Conservation (phyloP, 306 rosid species). For the Prunus padus region DNA sequence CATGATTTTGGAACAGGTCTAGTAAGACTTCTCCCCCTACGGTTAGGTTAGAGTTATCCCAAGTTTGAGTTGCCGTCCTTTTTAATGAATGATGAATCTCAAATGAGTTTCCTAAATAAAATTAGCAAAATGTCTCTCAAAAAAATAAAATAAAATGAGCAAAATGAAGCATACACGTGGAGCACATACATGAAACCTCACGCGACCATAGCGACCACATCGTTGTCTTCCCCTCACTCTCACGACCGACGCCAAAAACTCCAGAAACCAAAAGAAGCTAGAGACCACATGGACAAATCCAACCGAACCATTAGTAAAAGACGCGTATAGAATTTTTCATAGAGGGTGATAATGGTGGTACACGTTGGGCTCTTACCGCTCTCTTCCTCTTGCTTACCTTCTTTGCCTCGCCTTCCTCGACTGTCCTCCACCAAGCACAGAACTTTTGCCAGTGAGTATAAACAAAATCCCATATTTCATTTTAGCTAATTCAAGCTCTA, state of each 20-base stretch:
- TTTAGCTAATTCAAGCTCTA: conserved; percentile 12
- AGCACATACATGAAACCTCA: neutral
- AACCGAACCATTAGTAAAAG: neutral
- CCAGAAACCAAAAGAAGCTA: conserved; percentile 1
- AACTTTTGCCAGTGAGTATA: conserved; percentile 48
- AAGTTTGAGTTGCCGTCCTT: too few relatives aligned
- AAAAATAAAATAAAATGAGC: too few relatives aligned
- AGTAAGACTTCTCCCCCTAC: too few relatives aligned
- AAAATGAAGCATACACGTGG: neutral
- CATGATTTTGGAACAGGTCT: neutral
- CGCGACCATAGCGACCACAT: neutral
- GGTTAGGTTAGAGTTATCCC: too few relatives aligned
- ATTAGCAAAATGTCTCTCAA: too few relatives aligned
- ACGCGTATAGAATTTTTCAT: neutral
- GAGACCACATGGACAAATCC: neutral
- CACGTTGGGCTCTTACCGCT: conserved; percentile 50
- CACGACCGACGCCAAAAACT: neutral
- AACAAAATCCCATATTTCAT: neutral
- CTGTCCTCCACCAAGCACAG: conserved; percentile 48
- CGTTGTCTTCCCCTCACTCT: neutral
- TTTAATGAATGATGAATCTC: too few relatives aligned
- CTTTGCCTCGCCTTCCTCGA: conserved; percentile 41
- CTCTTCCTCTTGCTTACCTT: conserved; percentile 44
- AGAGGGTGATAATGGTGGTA: conserved; percentile 35
- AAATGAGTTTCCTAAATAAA: too few relatives aligned